Conservation (phyloP, 495 filamentous ascomycete species). For the Umbilicaria muhlenbergii region DNA sequence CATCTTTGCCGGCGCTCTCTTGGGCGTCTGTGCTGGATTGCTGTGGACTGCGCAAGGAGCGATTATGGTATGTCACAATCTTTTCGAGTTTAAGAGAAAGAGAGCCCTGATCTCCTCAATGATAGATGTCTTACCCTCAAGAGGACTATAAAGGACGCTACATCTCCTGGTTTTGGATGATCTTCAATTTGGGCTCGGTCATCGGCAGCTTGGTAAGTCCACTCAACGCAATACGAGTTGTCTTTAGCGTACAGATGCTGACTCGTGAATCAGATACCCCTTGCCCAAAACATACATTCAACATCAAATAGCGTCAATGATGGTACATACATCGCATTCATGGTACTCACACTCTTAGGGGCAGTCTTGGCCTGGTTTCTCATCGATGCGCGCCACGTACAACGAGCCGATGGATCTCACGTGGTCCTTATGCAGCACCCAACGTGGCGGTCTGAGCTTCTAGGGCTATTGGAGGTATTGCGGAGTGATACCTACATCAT, state of each 20-base stretch:
- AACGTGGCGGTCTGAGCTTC: slow-evolving; percentile 37
- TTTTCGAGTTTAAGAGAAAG: no score
- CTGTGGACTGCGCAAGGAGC: slow-evolving; percentile 36
- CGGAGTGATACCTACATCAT: slow-evolving; percentile 23
- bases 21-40: slow-evolving; percentile 32
- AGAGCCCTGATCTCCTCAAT: no score
- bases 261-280: slow-evolving; percentile 31
- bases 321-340: slow-evolving; percentile 36
- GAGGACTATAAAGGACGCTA: slow-evolving; percentile 32
- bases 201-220: slow-evolving; percentile 31
- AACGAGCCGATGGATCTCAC: slow-evolving; percentile 60
- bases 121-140: slow-evolving; percentile 27
- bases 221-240: no score
- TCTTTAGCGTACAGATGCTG: not conserved
- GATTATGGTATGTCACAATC: slow-evolving; percentile 21
- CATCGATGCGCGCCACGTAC: slow-evolving; percentile 47
- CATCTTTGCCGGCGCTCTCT: slow-evolving; percentile 41
- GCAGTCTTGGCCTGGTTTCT: slow-evolving; percentile 43
- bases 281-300: slow-evolving; percentile 28
- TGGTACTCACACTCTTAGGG: slow-evolving; percentile 31
- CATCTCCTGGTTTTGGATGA: slow-evolving; percentile 36
- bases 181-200: slow-evolving; percentile 36
- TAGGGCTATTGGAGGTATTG: slow-evolving; percentile 27
- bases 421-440: slow-evolving; percentile 76
- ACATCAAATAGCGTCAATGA: slow-evolving; percentile 25